Evolutionary conservation across 2,329 filamentous ascomycete genomes (phyloP), one percentile per base, ranked within the genome.

Genomic region (Arthrobotrys megalospora): DNA sequence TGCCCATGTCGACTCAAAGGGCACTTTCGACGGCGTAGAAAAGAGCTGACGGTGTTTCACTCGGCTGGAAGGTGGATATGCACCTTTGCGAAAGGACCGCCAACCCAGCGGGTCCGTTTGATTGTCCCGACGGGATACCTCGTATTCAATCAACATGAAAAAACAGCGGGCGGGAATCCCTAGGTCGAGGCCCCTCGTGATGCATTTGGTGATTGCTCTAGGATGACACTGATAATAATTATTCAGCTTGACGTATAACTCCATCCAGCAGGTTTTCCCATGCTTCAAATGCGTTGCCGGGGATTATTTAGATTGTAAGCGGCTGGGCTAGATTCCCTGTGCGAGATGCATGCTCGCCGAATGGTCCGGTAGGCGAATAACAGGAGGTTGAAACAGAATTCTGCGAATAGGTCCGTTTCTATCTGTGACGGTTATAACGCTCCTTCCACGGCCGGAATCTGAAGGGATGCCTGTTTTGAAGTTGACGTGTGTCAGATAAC

Each of bases 371-470:
- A 73, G 60, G 62, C 69, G 62, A 73, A 70, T 70, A 24, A 71
- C 11, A 38, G 32, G 19, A 19, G 19, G 50, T 28, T 73, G 60
- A 73, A 65, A 66, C 28, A 34, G 24, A 19, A 66, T 50, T 16
- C 34, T 38, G 32, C 62, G 41, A 55, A 38, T 24, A 12, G 36
- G 36, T 38, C 36, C 36, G 36, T 38, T 12, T 76, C 63, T 68
- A 76, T 68, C 71, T 68, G 71, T 68, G 64, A 76, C 63, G 63
- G 41, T 53, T 41, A 68, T 68, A 76, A 76, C 63, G 71, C 68
- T 68, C 71, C 53, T 64, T 47, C 12, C 48, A 36, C 53, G 43
- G 63, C 63, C 68, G 48, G 55, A 66, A 66, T 66, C 36, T 50
- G 43, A 52, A 45, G 36, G 28, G 45, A 28, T 2, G 0, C 48